Percentiles rank a stretch among this genome's conserved stretches.
Evolutionary conservation across 192 early-diverging fungal species (phyloP).

Genomic region (Polychytrium aggregatum): DNA sequence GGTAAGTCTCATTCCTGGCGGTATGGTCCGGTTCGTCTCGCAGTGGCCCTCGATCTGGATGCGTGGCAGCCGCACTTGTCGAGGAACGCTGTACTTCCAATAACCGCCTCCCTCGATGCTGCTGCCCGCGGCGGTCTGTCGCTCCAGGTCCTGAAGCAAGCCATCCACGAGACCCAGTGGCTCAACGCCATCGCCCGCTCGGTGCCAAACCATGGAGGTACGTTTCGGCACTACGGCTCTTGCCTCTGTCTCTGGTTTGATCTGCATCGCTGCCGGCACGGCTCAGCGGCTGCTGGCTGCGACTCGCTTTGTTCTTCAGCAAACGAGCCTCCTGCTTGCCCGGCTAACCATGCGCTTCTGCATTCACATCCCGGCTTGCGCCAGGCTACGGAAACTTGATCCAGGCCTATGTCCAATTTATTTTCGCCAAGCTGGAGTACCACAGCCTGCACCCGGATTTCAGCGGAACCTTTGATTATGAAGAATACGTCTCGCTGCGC

Average conservation of each 20-base stretch:
- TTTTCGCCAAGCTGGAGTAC: constrained; percentile 84
- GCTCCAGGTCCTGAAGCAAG: constrained; percentile 67
- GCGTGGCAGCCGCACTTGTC: not conserved
- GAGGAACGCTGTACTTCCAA: not conserved
- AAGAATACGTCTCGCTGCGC: constrained; percentile 88
- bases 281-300: no score
- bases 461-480: constrained; percentile 91
- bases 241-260: not conserved
- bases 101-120: not conserved
- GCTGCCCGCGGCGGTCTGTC: not conserved
- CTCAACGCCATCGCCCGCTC: constrained; percentile 56
- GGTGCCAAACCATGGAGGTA: constrained; percentile 5
- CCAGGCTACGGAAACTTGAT: constrained; percentile 70
- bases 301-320: no score
- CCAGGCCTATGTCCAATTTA: constrained; percentile 77
- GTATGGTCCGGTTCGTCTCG: not conserved
- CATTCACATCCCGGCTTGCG: constrained; percentile 3
- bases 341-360: not conserved
- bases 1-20: constrained; percentile 28
- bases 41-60: not conserved
- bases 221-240: constrained; percentile 1
- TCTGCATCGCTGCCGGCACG: not conserved
- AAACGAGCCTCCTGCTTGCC: no score
- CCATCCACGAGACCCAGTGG: constrained; percentile 66
- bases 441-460: constrained; percentile 87